Evolutionary conservation across 2,329 filamentous ascomycete species (phyloP).

Genomic region (Colletotrichum orchidophilum): DNA sequence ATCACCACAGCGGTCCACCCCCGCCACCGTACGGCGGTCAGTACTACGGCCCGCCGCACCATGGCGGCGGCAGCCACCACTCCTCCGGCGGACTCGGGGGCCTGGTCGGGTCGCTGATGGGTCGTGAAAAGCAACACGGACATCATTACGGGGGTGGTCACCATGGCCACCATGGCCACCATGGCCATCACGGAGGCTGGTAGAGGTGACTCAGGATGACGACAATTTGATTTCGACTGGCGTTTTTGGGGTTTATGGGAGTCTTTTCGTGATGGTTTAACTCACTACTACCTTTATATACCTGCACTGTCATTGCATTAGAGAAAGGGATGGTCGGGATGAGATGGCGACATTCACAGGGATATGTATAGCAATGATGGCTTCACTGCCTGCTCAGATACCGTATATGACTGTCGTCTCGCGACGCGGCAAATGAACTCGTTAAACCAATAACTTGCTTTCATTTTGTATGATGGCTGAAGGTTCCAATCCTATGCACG

Average conservation of each 20-base stretch:
- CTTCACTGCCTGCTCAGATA: not conserved
- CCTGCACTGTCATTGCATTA: not conserved
- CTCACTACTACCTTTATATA: slow-evolving; percentile 9
- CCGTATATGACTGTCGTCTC: not conserved
- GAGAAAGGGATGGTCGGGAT: not conserved
- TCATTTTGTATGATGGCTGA: not conserved
- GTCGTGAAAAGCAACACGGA: slow-evolving; percentile 29
- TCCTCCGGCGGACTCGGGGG: slow-evolving; percentile 38
- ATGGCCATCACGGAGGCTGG: slow-evolving; percentile 7
- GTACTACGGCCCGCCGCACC: slow-evolving; percentile 10
- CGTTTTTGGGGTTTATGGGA: not conserved
- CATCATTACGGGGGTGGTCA: not conserved
- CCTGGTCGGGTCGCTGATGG: slow-evolving; percentile 33
- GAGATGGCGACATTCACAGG: not conserved
- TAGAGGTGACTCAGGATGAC: not conserved
- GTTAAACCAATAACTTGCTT: not conserved
- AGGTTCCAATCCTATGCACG: not conserved
- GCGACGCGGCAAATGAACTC: not conserved
- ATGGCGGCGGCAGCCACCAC: slow-evolving; percentile 25
- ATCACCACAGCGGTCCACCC: slow-evolving; percentile 13
- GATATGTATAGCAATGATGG: not conserved
- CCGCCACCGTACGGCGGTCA: not conserved
- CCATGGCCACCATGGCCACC: slow-evolving; percentile 3
- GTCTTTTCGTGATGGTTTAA: not conserved
- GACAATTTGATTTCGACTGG: not conserved